Evolutionary conservation across 192 early-diverging fungal species (phyloP), one percentile per base, ranked within the genome.

Genomic region (Spizellomyces sp.): DNA sequence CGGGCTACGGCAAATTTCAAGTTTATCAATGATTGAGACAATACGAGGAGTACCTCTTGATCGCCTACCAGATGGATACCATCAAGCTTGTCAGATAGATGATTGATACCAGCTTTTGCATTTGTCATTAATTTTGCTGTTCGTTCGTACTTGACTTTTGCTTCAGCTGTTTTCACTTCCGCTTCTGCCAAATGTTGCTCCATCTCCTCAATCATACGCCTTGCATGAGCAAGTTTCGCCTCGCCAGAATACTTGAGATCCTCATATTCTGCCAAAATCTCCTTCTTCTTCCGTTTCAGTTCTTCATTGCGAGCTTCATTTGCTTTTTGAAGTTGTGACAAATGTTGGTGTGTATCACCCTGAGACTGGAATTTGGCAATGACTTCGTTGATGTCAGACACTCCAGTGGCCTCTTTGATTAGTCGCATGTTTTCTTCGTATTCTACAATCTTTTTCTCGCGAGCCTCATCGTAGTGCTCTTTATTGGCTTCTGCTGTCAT

Each of bases 321-420:
- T 4, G 55, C 58, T 61, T 76, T 58, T 58, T 81, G 76, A 6
- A 88, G 73, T 48, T 77, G 73, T 10, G 76, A 63, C n/a, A 88
- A 74, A 54, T 85, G 87, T 6, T 69, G 73, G 78, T 83, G 79
- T 12, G 87, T 88, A 44, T 86, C 86, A 41, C 84, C 81, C 66
- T 88, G 87, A 8, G 83, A 78, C 57, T 84, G 82, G 73, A 86
- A 87, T 63, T 88, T 88, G 47, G 82, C 78, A 61, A 85, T 84
- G 17, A 88, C 86, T 71, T 88, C 84, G 67, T 80, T 79, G 55
- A 88, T 84, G 73, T 82, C 80, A 21, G 74, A 78, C 43, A 88
- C 86, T 14, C 87, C 87, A 1, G 86, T 86, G 4, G 86, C 86
- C 65, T 88, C 87, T 66, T 87, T 88, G 67, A 88, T 84, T 21